Evolutionary conservation across 2,329 filamentous ascomycete genomes (phyloP).

Genomic region (Myriosclerotinia curreyana): DNA sequence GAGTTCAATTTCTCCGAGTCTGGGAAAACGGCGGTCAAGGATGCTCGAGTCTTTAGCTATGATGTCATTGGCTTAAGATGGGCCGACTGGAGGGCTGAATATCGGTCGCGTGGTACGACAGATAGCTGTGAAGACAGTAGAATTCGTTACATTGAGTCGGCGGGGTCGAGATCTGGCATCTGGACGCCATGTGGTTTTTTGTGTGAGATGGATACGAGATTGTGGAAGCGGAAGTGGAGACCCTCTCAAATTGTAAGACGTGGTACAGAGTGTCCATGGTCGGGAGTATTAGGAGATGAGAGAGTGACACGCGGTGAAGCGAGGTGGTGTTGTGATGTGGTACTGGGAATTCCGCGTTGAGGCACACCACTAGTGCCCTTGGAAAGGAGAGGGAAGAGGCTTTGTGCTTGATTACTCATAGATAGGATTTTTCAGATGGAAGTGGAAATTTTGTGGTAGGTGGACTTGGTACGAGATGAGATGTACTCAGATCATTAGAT

Average conservation of each 20-base stretch:
- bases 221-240: background rate
- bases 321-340: constrained; percentile 1
- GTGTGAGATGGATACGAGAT: constrained; percentile 9
- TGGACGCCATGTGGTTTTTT: constrained; percentile 1
- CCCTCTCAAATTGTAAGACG: background rate
- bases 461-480: constrained; percentile 7
- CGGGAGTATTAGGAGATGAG: background rate
- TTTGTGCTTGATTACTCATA: background rate
- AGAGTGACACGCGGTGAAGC: constrained; percentile 3
- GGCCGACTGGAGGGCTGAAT: background rate
- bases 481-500: constrained; percentile 18
- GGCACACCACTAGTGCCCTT: background rate
- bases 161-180: constrained; percentile 16
- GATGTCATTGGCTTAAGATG: constrained; percentile 11
- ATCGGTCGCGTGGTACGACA: constrained; percentile 2
- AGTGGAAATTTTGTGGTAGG: background rate
- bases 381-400: background rate
- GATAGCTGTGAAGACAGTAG: background rate
- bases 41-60: background rate
- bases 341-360: background rate
- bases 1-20: background rate
- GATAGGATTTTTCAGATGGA: background rate
- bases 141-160: background rate
- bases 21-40: constrained; percentile 15
- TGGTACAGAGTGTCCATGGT: background rate